phyloP scores from a whole-genome alignment of 2,329 filamentous ascomycete genomes.

The Trichoderma koningiopsis region DNA sequence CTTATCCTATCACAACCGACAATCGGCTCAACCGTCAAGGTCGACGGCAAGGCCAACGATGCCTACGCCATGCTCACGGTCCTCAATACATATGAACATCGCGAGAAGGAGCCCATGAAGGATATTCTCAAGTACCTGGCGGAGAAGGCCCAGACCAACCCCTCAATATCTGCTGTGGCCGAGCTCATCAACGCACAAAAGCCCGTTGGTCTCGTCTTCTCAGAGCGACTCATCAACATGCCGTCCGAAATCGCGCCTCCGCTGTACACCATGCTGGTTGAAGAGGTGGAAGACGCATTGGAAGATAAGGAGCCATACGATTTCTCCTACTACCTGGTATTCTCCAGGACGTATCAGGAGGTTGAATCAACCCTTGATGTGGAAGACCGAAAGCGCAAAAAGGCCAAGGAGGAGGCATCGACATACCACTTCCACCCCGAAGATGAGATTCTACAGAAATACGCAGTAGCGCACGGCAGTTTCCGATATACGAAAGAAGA shows the following conservation, averaged over 20 bases:
- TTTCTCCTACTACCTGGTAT: conserved; percentile 88
- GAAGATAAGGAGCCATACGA: conserved; percentile 90
- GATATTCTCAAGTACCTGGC: conserved; percentile 72
- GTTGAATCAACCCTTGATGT: conserved; percentile 77
- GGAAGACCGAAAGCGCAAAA: conserved; percentile 63
- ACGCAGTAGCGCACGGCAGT: conserved; percentile 69
- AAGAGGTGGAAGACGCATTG: conserved; percentile 86
- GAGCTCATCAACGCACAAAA: conserved; percentile 56
- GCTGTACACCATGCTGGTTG: conserved; percentile 90
- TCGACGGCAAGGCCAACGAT: conserved; percentile 91
- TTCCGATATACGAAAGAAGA: conserved; percentile 81
- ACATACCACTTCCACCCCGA: conserved; percentile 94
- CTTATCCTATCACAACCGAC: conserved; percentile 83
- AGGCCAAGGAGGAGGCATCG: conserved; percentile 61
- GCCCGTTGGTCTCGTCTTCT: conserved; percentile 82
- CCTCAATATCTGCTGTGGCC: conserved; percentile 58
- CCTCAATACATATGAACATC: conserved; percentile 78
- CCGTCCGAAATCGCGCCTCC: conserved; percentile 90
- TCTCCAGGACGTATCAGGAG: conserved; percentile 92
- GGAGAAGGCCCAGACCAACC: conserved; percentile 55
- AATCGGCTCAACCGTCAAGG: conserved; percentile 93
- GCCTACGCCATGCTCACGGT: conserved; percentile 91
- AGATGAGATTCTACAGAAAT: conserved; percentile 82
- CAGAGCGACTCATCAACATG: conserved; percentile 94
- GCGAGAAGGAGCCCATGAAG: conserved; percentile 71